Evolutionary conservation across 1,284 basidiomycete species (phyloP), one percentile per base, ranked within the genome.

Genomic region (Hemileia vastatrix): DNA sequence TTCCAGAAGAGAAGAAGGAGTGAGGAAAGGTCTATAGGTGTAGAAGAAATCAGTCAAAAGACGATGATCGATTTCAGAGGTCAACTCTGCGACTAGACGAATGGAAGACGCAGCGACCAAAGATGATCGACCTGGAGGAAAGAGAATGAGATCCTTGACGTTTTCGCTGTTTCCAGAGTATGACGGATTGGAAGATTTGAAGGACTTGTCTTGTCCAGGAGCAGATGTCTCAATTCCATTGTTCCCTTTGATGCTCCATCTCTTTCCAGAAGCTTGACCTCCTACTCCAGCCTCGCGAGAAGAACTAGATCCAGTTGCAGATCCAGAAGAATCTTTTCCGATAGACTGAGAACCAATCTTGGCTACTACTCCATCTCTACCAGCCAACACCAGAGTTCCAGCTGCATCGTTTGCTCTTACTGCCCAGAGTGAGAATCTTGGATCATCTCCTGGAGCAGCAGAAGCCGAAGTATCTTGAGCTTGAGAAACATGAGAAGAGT

Each of bases 1-100:
- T 33, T 64, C 54, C 21, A 73, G 67, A 32, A 73, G 64, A 2
- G 69, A 63, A 44, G 52, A 33, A 0, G 70, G 64, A 6, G 64
- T 61, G 61, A 70, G 66, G 58, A 65, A 72, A 13, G 58, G 64
- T 57, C 71, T 69, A 50, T 66, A 73, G 6, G 71, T 73, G 64
- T 66, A 69, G 63, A 73, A 72, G 57, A 73, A 73, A 63, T 72
- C 70, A 9, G 64, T 68, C 44, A 69, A 55, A 11, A 73, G 62
- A 9, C 63, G 61, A 19, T 67, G 60, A 57, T 72, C 71, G 57
- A 72, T 71, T 54, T 67, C 70, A 9, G 70, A 68, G 2, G 71
- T 73, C 9, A 73, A 64, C 64, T 72, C 70, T 4, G 71, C 70
- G 43, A 73, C 66, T n/a, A 73, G 59, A 4, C 66, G 65, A 11